Conservation (phyloP, 1,284 basidiomycete species). For the Peniophora sp. region DNA sequence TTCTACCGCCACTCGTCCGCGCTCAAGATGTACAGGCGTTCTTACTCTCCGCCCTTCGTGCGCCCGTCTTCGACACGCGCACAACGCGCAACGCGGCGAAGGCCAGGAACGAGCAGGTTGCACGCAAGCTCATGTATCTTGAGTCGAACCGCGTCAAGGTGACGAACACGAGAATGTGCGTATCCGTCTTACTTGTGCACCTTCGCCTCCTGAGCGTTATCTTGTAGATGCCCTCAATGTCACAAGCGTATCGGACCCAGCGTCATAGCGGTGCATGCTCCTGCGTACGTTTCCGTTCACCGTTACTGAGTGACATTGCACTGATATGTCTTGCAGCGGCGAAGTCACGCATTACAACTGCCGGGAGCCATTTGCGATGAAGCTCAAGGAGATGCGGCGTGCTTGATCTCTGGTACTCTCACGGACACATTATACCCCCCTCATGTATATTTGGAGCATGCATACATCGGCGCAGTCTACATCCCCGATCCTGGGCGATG, state of each 20-base stretch:
- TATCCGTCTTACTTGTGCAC: too few species aligned
- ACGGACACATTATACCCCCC: neutral
- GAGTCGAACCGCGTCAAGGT: constrained; percentile 84
- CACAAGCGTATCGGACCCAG: constrained; percentile 92
- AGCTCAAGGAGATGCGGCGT: constrained; percentile 34
- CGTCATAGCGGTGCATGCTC: constrained; percentile 90
- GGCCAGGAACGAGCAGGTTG: constrained; percentile 66
- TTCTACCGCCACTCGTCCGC: constrained; percentile 84
- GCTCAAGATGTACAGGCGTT: constrained; percentile 77
- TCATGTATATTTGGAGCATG: neutral
- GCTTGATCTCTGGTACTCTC: neutral
- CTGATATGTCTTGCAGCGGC: constrained; percentile 41
- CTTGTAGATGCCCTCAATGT: constrained; percentile 86
- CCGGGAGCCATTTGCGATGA: constrained; percentile 70
- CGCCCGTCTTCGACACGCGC: constrained; percentile 58
- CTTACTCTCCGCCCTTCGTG: constrained; percentile 65
- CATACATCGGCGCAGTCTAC: too few species aligned
- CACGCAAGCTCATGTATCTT: constrained; percentile 63
- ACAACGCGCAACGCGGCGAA: constrained; percentile 65
- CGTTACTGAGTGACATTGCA: neutral
- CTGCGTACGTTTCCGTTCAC: constrained; percentile 41
- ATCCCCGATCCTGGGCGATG: too few species aligned
- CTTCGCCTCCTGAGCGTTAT: constrained; percentile 1
- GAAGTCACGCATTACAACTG: constrained; percentile 94
- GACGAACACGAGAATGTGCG: constrained; percentile 84